A percentile compares a stretch with the other conserved stretches of the same genome.
These are phyloP conservation scores for Eutypella sp. DNA, from an alignment of 2,329 filamentous ascomycete genomes.

Conservation along the genomic window DNA sequence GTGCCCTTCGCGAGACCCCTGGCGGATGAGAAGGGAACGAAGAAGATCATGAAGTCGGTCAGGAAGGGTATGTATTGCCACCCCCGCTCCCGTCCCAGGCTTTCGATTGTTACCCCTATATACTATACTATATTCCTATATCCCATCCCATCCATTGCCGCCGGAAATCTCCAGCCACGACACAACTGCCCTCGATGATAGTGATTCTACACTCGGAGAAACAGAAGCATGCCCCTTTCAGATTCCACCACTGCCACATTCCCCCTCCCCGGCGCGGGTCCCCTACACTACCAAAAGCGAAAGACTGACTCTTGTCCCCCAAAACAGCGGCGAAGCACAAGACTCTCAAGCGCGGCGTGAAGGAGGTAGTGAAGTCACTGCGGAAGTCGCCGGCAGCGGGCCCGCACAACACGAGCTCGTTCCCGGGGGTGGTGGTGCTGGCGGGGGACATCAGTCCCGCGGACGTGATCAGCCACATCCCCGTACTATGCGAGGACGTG, in stretches of 20 bases:
- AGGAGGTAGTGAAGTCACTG: conserved; percentile 97
- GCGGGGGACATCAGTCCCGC: conserved; percentile 96
- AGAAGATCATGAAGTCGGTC: conserved; percentile 55
- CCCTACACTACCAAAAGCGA: too few species aligned
- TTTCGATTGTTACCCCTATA: too few species aligned
- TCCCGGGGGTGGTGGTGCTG: conserved; percentile 79
- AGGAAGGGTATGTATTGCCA: conserved; percentile 44
- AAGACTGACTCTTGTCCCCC: conserved; percentile 13
- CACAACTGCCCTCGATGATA: neutral
- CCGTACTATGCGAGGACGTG: conserved; percentile 97
- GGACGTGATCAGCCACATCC: conserved; percentile 98
- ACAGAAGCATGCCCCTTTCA: neutral
- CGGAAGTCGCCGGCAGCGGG: conserved; percentile 78
- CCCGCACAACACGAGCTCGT: conserved; percentile 51
- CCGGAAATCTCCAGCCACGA: neutral
- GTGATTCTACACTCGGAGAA: neutral
- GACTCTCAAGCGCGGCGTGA: conserved; percentile 94
- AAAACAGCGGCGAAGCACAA: conserved; percentile 83
- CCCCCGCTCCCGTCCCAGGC: conserved; percentile 9
- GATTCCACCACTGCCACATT: neutral
- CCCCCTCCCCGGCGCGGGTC: too few species aligned
- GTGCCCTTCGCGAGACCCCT: conserved; percentile 82
- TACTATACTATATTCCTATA: too few species aligned
- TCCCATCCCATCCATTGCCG: too few species aligned
- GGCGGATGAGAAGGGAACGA: conserved; percentile 70